Base-by-base conservation (phyloP, 1,284 basidiomycete species). In the Ceratobasidium sp. region DNA sequence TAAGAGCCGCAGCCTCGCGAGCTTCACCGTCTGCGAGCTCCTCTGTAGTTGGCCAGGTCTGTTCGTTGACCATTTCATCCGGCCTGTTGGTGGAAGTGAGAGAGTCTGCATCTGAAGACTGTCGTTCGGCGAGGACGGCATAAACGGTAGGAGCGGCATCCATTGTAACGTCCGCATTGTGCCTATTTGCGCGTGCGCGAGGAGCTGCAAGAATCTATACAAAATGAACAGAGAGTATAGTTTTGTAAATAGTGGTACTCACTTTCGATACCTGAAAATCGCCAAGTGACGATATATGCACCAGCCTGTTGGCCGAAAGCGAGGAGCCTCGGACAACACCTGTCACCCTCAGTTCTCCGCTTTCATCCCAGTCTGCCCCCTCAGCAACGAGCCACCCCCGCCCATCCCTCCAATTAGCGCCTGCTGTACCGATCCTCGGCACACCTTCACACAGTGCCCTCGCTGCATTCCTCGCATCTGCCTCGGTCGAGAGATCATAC, bases 41-140 rank as follows among this genome's bases (percentile, higher is more conserved):
- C 78, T 98, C 97, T 81, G 98, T 96, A 0, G 96, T 98, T 0
- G 97, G 97, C 96, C 97, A 98, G 0, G 97, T 99, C 83, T 99
- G 97, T 80, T 99, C 97, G 80, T 97, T 97, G 16, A 87, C 89
- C 83, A 98, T 86, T 75, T 94, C 89, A 79, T 98, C 95, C 0
- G 93, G 93, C 39, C 92, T 89, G 80, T 98, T 98, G 75, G 89
- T 91, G 0, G 93, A 94, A 1, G 94, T 88, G 37, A 98, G 84
- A 5, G 96, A 97, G 81, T 99, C 97, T 0, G 93, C 94, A 0
- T 89, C 81, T 68, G 88, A 85, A 11, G 87, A 87, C 82, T 89
- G 89, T 1, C 86, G 89, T 64, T 90, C 83, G 54, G 88, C 77
- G 62, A 68, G 48, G 16, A 51, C 31, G 13, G 65, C 6, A 14